Evolutionary conservation across 148 eudicot species (phyloP).

Genomic region (Mesembryanthemum crystallinum): DNA sequence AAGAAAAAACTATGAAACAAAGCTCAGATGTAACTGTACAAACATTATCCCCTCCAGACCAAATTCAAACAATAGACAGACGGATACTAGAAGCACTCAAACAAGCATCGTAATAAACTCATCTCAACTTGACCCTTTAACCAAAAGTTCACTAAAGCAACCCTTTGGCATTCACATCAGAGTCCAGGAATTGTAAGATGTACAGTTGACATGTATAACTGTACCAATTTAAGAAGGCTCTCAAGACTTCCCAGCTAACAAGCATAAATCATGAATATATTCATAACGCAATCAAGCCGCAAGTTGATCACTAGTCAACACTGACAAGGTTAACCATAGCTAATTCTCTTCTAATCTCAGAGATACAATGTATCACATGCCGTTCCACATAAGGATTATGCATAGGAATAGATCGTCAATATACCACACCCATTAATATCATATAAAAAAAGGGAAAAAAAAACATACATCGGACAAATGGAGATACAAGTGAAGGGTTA

Average conservation of each 20-base stretch:
- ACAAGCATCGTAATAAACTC: conserved; percentile 1
- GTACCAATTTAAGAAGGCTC: not conserved
- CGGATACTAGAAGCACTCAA: not conserved
- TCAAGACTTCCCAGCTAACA: too few relatives aligned
- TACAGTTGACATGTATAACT: not conserved
- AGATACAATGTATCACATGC: too few relatives aligned
- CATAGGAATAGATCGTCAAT: too few relatives aligned
- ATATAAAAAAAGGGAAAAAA: too few relatives aligned
- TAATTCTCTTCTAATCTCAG: not conserved
- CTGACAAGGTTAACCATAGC: not conserved
- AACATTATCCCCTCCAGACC: not conserved
- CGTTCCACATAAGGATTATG: too few relatives aligned
- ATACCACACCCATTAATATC: too few relatives aligned
- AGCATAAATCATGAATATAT: not conserved
- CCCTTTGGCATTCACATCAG: not conserved
- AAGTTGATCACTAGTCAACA: not conserved
- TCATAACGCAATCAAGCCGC: not conserved
- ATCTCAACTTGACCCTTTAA: not conserved
- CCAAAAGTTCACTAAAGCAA: not conserved
- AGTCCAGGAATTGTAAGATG: not conserved
- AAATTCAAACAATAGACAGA: not conserved
- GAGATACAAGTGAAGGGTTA: too few relatives aligned
- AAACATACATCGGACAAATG: too few relatives aligned
- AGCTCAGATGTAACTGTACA: not conserved
- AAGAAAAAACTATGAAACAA: not conserved